phyloP scores from a whole-genome alignment of 345 rosid genomes.

The Clarkia xantiana region DNA sequence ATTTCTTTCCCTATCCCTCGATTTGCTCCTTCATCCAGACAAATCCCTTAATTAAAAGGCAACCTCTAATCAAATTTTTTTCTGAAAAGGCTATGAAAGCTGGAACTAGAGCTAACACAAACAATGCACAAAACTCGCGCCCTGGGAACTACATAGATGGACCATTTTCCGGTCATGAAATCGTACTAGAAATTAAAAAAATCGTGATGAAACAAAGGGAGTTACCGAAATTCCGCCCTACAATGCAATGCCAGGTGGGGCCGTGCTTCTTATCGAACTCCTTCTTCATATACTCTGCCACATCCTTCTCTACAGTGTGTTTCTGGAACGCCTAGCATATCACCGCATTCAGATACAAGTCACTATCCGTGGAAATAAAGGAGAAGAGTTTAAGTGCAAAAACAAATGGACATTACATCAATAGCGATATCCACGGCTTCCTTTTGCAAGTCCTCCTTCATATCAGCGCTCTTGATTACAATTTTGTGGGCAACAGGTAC shows the following conservation, averaged over 20 bases:
- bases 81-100: too few species aligned
- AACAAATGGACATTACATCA: conserved; percentile 22
- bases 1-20: too few species aligned
- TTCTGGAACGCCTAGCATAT: conserved; percentile 67
- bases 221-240: conserved; percentile 94
- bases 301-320: conserved; percentile 76
- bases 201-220: conserved; percentile 6
- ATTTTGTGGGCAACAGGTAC: conserved; percentile 35
- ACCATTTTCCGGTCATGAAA: conserved; percentile 7
- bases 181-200: conserved; percentile 1
- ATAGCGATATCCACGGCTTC: conserved; percentile 80
- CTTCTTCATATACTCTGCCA: conserved; percentile 92
- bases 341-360: background rate
- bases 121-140: too few species aligned
- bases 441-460: conserved; percentile 89
- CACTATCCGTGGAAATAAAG: conserved; percentile 5
- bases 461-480: too few species aligned
- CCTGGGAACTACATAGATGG: background rate
- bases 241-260: conserved; percentile 99
- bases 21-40: too few species aligned
- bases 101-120: too few species aligned
- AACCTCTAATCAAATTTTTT: too few species aligned
- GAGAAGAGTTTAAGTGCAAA: background rate
- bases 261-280: conserved; percentile 90
- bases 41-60: too few species aligned